Percentiles rank a stretch among this genome's conserved stretches.
Evolutionary conservation across 2,329 filamentous ascomycete genomes (phyloP).

Genomic region (Zymoseptoria ardabiliae): DNA sequence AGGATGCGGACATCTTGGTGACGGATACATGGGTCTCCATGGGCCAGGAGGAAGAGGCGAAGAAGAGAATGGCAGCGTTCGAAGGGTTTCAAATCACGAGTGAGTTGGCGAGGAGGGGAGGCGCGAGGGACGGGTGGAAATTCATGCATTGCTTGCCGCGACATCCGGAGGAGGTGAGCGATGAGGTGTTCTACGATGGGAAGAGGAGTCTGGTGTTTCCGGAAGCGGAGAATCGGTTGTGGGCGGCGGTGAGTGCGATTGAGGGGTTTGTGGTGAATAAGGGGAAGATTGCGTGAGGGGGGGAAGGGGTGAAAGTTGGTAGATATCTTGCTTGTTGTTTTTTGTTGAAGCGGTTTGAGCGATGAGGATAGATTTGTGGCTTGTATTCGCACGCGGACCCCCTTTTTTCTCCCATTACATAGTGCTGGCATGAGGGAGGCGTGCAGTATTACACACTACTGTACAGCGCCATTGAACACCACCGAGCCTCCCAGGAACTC

Average conservation of each 20-base stretch:
- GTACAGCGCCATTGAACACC: background rate
- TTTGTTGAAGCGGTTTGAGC: background rate
- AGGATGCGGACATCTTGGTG: conserved; percentile 79
- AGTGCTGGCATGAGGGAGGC: background rate
- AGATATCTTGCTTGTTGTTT: background rate
- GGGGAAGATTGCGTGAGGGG: conserved; percentile 54
- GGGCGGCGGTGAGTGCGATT: conserved; percentile 74
- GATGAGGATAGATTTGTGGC: background rate
- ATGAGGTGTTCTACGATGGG: conserved; percentile 86
- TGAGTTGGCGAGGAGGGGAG: conserved; percentile 73
- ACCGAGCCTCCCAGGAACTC: no score
- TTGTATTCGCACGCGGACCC: background rate
- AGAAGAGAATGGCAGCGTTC: conserved; percentile 72
- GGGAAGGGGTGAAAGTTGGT: background rate
- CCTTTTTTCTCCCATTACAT: background rate
- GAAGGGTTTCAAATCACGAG: conserved; percentile 85
- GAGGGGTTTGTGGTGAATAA: conserved; percentile 94
- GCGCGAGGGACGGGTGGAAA: conserved; percentile 83
- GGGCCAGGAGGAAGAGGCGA: conserved; percentile 85
- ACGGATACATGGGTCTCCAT: conserved; percentile 99
- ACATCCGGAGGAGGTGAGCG: conserved; percentile 84
- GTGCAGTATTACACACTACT: background rate
- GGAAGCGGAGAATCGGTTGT: conserved; percentile 90
- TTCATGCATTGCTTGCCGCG: conserved; percentile 98
- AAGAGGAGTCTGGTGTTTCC: conserved; percentile 70